Base-by-base conservation (phyloP, 2,329 filamentous ascomycete species). In the Apiospora malaysiana region DNA sequence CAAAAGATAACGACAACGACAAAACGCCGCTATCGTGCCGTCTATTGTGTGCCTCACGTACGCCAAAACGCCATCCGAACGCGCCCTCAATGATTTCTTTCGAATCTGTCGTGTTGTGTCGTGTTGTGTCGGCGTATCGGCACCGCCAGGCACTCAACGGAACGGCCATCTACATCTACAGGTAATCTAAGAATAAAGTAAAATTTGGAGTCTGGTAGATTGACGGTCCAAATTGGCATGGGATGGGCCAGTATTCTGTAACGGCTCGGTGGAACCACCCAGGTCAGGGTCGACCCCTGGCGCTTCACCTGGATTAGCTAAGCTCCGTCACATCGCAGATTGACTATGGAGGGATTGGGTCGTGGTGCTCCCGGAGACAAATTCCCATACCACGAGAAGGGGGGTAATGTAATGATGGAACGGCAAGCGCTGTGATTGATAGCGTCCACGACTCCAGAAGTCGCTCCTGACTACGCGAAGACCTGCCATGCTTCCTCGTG, bases 171-270 rank as follows among this genome's bases (percentile, higher is more conserved):
- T 63, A 21, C 51, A 32, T 25, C 3, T 32, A 47, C 40, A 42
- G 12, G 51, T 18, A 59, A 59, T 59, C 51, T 59, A 59, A 59
- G 51, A 59, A 59, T 59, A 59, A 59, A 59, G 51, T 59, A 59
- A 59, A 32, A 59, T 32, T 32, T 63, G 56, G 27, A 37, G 56
- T 63, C 32, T 63, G 49, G 18, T 59, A 37, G 51, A 37, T 59
- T 37, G 51, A 59, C n/a, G 16, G 27, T 37, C 18, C 25, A 40
- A 63, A 63, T 40, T 63, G 56, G 10, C 8, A 63, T 40, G 51
- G 27, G 56, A 63, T 40, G 51, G 27, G 56, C 27, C 51, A 63
- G n/a, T 45, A 45, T 63, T 63, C 56, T 63, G 56, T 63, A 63
- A 63, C 56, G 56, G 56, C 56, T 63, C 8, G 32, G 56, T 63